Base-by-base conservation (phyloP, 495 filamentous ascomycete genomes). In the Talaromyces nanjingensis region DNA sequence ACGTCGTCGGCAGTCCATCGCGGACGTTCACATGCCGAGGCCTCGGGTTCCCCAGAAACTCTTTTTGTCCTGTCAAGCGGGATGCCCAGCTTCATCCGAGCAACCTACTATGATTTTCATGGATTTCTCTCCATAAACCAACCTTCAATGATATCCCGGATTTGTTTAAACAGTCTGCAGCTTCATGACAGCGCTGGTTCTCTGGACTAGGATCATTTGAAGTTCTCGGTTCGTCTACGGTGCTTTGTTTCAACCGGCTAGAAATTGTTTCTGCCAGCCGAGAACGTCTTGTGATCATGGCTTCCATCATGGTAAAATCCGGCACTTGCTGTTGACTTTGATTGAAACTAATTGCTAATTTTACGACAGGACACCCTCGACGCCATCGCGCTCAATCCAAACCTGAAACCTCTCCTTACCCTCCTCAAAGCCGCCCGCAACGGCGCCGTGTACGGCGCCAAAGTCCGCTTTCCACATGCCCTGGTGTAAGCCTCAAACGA, bases 391-490 rank as follows among this genome's bases (percentile, higher is more conserved):
- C 87, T 93, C 42, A 85, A 98, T 73, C 91, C 93, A 3, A 78
- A 85, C 65, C 88, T 96, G 74, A 89, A 91, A 63, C 91, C 91
- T 68, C 69, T 91, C 60, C 84, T 99, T 29, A 82, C 89, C 27
- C 80, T 99, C 67, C 64, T 93, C 70, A 99, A 99, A 80, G 91
- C 84, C 65, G 86, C 92, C 57, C 92, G 94, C 74, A 99, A 98
- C 88, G 94, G 94, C 74, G 86, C 92, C 66, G 91, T 97, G 64
- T 99, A 98, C 78, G 94, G 94, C 29, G 87, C 92, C 68, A 99
- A 98, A 85, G 91, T 99, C 74, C 92, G 94, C 66, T 97, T 98
- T 81, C 94, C 94, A 69, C 94, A 98, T 79, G 94, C 94, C 60
- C 84, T 98, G 64, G 94, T 98, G 88, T 92, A 85, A 65, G 81